Percentiles rank a stretch among this genome's conserved stretches.
phyloP scores from a whole-genome alignment of 768 basidiomycete species.

The Naganishia vishniacii region DNA sequence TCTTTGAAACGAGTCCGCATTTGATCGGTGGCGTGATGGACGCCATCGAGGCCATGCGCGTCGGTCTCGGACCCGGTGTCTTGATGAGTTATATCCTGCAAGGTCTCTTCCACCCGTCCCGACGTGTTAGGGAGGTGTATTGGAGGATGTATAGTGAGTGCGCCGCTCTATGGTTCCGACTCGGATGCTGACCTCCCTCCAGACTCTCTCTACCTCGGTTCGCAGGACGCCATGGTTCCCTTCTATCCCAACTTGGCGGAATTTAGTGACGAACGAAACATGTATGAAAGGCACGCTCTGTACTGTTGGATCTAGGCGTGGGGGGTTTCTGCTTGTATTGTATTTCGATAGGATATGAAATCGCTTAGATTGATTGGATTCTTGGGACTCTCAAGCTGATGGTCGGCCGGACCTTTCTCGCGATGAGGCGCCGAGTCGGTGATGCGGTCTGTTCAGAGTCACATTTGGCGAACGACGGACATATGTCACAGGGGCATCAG shows the following conservation, averaged over 20 bases:
- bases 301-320: conserved; percentile 66
- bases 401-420: no score
- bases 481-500: no score
- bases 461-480: no score
- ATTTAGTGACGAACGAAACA: conserved; percentile 82
- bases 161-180: neutral
- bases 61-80: conserved; percentile 88
- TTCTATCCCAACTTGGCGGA: conserved; percentile 90
- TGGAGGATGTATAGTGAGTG: conserved; percentile 88
- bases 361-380: no score
- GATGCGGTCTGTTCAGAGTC: no score
- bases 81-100: conserved; percentile 87
- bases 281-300: conserved; percentile 75
- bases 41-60: conserved; percentile 93
- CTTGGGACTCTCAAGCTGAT: no score
- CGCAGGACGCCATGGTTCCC: conserved; percentile 83
- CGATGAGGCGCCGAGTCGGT: no score
- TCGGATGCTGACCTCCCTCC: conserved; percentile 30
- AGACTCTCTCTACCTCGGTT: conserved; percentile 69
- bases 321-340: neutral
- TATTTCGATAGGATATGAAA: neutral
- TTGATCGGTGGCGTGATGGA: conserved; percentile 98
- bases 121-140: conserved; percentile 95
- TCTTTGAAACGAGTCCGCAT: conserved; percentile 96
- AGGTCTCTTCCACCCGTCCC: conserved; percentile 92